phyloP scores from a whole-genome alignment of 1,284 basidiomycete genomes.

The Polyporus tsugae region DNA sequence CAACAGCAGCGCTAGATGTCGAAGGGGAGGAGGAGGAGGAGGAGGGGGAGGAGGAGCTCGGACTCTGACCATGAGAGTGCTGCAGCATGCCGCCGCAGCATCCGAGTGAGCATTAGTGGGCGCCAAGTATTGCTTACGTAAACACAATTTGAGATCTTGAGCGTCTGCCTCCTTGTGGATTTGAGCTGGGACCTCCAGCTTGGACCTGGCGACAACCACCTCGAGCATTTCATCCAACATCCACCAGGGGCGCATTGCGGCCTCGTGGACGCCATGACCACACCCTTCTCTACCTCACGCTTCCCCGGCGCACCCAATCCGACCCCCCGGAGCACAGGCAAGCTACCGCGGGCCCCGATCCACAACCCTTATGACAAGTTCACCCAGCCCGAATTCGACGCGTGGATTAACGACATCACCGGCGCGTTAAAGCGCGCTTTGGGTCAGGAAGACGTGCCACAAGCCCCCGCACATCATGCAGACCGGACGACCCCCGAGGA shows the following conservation, averaged over 20 bases:
- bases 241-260: neutral
- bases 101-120: neutral
- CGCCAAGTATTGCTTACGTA: neutral
- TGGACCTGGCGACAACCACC: conserved; percentile 5
- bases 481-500: conserved; percentile 34
- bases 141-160: neutral
- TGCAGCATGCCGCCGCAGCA: too few species aligned
- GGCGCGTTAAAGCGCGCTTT: conserved; percentile 61
- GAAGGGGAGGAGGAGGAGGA: neutral
- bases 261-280: conserved; percentile 30
- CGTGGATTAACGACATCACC: conserved; percentile 71
- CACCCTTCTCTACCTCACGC: conserved; percentile 29
- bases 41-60: neutral
- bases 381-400: conserved; percentile 69
- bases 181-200: neutral
- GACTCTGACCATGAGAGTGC: too few species aligned
- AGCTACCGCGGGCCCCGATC: conserved; percentile 54
- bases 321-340: conserved; percentile 34
- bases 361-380: conserved; percentile 77
- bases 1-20: neutral
- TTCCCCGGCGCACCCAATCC: conserved; percentile 31
- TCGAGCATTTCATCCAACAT: neutral
- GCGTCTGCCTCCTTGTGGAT: neutral
- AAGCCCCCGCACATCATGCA: conserved; percentile 14
- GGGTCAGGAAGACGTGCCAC: conserved; percentile 48